Evolutionary conservation across 2,329 filamentous ascomycete genomes (phyloP).

Genomic region (Xylariomycetidae sp.): DNA sequence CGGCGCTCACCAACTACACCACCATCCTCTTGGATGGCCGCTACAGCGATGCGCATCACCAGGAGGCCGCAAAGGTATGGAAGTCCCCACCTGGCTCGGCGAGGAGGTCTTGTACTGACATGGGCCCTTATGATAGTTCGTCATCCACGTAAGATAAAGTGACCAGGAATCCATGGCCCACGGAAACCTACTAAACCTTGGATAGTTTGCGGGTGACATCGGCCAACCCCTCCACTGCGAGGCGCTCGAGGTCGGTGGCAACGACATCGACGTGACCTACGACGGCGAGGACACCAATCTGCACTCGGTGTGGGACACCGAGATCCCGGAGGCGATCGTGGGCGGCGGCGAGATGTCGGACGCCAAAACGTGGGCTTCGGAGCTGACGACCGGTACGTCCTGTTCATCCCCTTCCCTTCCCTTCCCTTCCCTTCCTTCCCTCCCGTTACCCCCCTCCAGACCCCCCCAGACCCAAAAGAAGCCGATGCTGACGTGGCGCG

Average conservation of each 20-base stretch:
- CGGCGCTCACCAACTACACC: constrained; percentile 38
- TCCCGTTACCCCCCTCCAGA: background rate
- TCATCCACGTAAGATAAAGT: constrained; percentile 26
- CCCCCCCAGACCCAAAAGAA: background rate
- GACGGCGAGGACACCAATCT: constrained; percentile 47
- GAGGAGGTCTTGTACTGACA: constrained; percentile 10
- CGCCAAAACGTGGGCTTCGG: constrained; percentile 33
- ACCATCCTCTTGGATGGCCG: constrained; percentile 20
- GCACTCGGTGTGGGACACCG: constrained; percentile 55
- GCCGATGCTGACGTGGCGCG: background rate
- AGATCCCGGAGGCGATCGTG: constrained; percentile 43
- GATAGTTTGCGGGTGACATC: constrained; percentile 47
- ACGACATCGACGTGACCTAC: constrained; percentile 49
- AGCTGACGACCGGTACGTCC: constrained; percentile 25
- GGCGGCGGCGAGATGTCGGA: constrained; percentile 29
- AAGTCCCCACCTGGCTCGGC: constrained; percentile 5
- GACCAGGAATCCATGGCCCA: background rate
- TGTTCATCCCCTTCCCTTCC: background rate
- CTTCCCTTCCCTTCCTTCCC: background rate
- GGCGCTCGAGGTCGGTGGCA: constrained; percentile 47
- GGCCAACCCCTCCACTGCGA: constrained; percentile 51
- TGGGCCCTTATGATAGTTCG: constrained; percentile 16
- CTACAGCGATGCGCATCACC: constrained; percentile 20
- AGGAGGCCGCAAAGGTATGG: constrained; percentile 32
- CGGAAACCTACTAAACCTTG: constrained; percentile 1